phyloP scores from a whole-genome alignment of 2,329 filamentous ascomycete genomes.

The Metarhizium humberi region DNA sequence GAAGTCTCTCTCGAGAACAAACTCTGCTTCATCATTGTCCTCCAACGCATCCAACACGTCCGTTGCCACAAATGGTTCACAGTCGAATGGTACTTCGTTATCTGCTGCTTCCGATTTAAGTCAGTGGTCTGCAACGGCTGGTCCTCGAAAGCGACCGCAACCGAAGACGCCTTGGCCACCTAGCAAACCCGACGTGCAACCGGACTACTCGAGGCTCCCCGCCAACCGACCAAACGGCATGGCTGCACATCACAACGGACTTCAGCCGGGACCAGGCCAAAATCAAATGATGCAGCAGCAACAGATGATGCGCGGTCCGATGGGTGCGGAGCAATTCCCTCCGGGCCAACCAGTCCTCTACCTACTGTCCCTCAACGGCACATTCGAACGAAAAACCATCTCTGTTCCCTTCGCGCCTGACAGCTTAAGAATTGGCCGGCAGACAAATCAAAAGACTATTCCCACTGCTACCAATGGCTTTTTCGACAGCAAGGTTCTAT shows the following conservation, averaged over 20 bases:
- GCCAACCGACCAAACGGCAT: constrained; percentile 35
- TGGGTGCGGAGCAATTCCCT: constrained; percentile 47
- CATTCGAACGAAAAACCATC: constrained; percentile 95
- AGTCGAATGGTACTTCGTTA: constrained; percentile 50
- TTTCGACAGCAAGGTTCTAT: constrained; percentile 97
- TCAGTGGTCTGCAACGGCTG: constrained; percentile 39
- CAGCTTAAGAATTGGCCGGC: constrained; percentile 84
- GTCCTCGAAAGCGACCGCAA: constrained; percentile 41
- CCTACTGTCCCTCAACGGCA: constrained; percentile 84
- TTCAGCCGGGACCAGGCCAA: constrained; percentile 22
- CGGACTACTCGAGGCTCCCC: constrained; percentile 37
- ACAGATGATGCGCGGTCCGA: constrained; percentile 48
- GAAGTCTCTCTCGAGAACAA: constrained; percentile 77
- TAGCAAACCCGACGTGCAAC: constrained; percentile 35
- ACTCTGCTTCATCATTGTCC: constrained; percentile 83
- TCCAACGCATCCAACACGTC: constrained; percentile 55
- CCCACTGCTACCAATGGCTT: constrained; percentile 88
- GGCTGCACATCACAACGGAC: constrained; percentile 20
- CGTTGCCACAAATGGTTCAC: constrained; percentile 50
- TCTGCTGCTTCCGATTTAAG: constrained; percentile 37
- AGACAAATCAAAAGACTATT: constrained; percentile 94
- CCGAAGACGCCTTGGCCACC: constrained; percentile 41
- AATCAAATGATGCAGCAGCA: constrained; percentile 34
- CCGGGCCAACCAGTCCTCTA: constrained; percentile 70
- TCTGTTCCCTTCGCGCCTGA: constrained; percentile 89